These are phyloP conservation scores for Talaromyces sp. DNA, from an alignment of 2,329 filamentous ascomycete genomes.

Conservation along the genomic window DNA sequence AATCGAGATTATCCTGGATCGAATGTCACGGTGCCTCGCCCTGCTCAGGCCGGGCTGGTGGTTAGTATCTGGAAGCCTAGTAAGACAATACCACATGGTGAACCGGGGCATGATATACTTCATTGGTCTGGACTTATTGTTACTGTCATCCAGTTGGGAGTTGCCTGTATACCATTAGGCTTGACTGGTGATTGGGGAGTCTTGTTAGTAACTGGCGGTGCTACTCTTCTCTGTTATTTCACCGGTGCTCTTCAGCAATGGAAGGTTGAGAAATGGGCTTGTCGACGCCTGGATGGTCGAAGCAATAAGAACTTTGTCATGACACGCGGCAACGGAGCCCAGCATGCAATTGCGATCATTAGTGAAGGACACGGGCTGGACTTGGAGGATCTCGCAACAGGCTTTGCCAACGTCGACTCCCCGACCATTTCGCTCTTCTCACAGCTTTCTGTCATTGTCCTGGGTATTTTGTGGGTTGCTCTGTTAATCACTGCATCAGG, in stretches of 20 bases:
- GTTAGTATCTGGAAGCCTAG: conserved; percentile 26
- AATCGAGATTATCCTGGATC: conserved; percentile 5
- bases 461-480: conserved; percentile 39
- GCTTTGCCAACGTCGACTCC: conserved; percentile 19
- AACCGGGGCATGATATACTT: conserved; percentile 23
- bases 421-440: conserved; percentile 19
- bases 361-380: conserved; percentile 35
- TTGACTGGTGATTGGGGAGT: conserved; percentile 38
- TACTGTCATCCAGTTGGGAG: conserved; percentile 28
- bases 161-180: conserved; percentile 35
- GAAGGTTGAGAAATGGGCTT: conserved; percentile 45
- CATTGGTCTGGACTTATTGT: conserved; percentile 25
- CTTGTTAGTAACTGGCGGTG: conserved; percentile 39
- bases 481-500: conserved; percentile 42
- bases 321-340: conserved; percentile 42
- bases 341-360: conserved; percentile 40
- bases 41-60: conserved; percentile 25
- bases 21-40: conserved; percentile 16
- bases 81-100: conserved; percentile 5
- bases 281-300: conserved; percentile 25
- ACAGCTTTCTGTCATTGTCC: conserved; percentile 22
- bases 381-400: conserved; percentile 42
- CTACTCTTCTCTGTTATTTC: conserved; percentile 36
- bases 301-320: conserved; percentile 31
- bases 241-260: conserved; percentile 42